These are phyloP conservation scores for Trichoderma oligosporum DNA, from an alignment of 2,329 filamentous ascomycete genomes.

Conservation along the genomic window DNA sequence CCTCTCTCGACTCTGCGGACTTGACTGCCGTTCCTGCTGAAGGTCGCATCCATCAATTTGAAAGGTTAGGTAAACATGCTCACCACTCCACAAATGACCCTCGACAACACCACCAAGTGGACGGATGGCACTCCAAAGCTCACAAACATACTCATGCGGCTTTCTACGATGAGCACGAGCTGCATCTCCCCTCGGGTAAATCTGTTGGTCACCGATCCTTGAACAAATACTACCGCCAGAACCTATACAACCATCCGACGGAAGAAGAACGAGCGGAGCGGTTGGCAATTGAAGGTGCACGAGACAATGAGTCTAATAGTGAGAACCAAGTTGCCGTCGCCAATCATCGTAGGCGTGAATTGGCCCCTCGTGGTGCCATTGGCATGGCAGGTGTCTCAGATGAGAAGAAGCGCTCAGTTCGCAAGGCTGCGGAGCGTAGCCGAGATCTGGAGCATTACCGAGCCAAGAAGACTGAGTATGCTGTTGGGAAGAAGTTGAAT, in stretches of 20 bases:
- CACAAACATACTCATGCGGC: conserved; percentile 71
- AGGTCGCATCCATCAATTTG: conserved; percentile 65
- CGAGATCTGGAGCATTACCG: conserved; percentile 61
- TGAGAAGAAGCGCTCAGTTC: conserved; percentile 67
- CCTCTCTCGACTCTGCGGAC: conserved; percentile 81
- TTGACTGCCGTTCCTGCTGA: conserved; percentile 76
- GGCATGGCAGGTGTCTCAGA: conserved; percentile 76
- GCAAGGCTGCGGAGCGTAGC: conserved; percentile 64
- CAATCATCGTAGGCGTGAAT: conserved; percentile 45
- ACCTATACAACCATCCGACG: conserved; percentile 79
- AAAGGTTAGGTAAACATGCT: conserved; percentile 66
- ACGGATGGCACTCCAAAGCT: conserved; percentile 79
- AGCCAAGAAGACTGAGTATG: conserved; percentile 61
- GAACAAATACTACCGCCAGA: conserved; percentile 87
- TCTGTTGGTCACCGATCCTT: conserved; percentile 87
- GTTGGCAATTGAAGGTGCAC: conserved; percentile 53
- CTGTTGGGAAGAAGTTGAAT: conserved; percentile 70
- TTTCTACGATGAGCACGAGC: conserved; percentile 88
- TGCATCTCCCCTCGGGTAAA: conserved; percentile 86
- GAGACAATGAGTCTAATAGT: conserved; percentile 35
- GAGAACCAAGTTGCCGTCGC: conserved; percentile 35
- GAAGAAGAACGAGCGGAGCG: conserved; percentile 70
- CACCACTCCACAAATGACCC: conserved; percentile 72
- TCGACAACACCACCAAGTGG: conserved; percentile 67
- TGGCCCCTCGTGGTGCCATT: conserved; percentile 65